Evolutionary conservation across 495 filamentous ascomycete species (phyloP).

Genomic region (Saxophila tyrrhenica): DNA sequence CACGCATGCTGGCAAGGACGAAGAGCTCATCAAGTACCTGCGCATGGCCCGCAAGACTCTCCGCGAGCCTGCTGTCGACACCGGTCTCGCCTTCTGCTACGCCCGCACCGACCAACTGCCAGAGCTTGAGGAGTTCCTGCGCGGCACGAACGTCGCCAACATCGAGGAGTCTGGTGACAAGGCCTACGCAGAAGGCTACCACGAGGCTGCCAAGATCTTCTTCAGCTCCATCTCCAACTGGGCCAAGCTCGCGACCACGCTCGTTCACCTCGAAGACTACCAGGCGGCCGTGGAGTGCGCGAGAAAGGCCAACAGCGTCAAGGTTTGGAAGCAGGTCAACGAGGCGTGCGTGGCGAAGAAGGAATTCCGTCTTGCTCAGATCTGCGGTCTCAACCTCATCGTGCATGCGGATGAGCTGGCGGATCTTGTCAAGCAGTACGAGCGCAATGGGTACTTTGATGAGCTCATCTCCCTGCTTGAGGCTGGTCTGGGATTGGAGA

Average conservation of each 20-base stretch:
- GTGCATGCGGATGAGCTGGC: slow-evolving; percentile 95
- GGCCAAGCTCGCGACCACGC: slow-evolving; percentile 94
- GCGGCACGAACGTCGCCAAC: slow-evolving; percentile 86
- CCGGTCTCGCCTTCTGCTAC: slow-evolving; percentile 82
- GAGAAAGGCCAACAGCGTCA: slow-evolving; percentile 97
- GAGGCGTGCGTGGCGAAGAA: slow-evolving; percentile 95
- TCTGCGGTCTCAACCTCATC: slow-evolving; percentile 97
- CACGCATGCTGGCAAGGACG: slow-evolving; percentile 92
- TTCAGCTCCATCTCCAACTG: slow-evolving; percentile 98
- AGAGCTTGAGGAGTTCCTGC: slow-evolving; percentile 94
- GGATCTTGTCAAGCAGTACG: slow-evolving; percentile 90
- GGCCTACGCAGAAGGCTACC: slow-evolving; percentile 87
- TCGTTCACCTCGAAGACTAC: slow-evolving; percentile 93
- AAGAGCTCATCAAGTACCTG: slow-evolving; percentile 93
- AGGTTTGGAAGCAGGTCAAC: slow-evolving; percentile 99
- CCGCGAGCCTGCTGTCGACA: slow-evolving; percentile 90
- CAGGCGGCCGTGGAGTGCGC: slow-evolving; percentile 97
- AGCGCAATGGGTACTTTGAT: slow-evolving; percentile 94
- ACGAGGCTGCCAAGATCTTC: slow-evolving; percentile 98
- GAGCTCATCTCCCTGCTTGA: slow-evolving; percentile 92
- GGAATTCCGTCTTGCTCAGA: slow-evolving; percentile 97
- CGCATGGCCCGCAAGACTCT: slow-evolving; percentile 95
- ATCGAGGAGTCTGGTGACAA: slow-evolving; percentile 95
- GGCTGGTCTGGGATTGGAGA: slow-evolving; percentile 88
- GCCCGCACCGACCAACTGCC: slow-evolving; percentile 82